These are phyloP conservation scores for Novymonas esmeraldas DNA, from an alignment of 208 protist genomes.

Conservation along the genomic window DNA sequence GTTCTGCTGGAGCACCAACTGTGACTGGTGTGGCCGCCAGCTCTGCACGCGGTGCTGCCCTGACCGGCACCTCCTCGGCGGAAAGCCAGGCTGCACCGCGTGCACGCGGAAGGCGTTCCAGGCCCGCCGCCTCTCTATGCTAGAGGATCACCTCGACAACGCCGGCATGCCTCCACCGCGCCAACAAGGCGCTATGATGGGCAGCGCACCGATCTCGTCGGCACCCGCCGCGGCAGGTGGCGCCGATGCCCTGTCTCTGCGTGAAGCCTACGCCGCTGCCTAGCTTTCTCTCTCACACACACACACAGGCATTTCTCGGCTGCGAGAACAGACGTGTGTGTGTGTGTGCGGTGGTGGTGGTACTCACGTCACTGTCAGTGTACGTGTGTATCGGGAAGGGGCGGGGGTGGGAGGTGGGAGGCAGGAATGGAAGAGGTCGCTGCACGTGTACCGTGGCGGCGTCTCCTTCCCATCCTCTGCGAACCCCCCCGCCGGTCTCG, in stretches of 20 bases:
- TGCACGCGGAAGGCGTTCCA: slow-evolving; percentile 65
- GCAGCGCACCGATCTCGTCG: background rate
- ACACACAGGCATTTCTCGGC: no score
- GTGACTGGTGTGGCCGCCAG: slow-evolving; percentile 80
- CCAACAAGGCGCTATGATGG: background rate
- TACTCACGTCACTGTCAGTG: no score
- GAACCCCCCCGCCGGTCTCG: background rate
- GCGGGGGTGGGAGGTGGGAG: no score
- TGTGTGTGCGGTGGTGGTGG: no score
- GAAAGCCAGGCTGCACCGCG: slow-evolving; percentile 67
- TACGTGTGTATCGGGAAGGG: no score
- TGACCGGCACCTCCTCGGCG: slow-evolving; percentile 56
- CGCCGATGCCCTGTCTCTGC: background rate
- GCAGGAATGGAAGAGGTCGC: no score
- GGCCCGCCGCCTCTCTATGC: slow-evolving; percentile 29
- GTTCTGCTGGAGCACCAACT: slow-evolving; percentile 76
- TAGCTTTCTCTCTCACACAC: no score
- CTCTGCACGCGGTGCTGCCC: slow-evolving; percentile 82
- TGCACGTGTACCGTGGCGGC: no score
- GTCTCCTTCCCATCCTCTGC: no score
- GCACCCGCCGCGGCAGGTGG: background rate
- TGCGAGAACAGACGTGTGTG: no score
- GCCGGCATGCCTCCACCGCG: slow-evolving; percentile 11
- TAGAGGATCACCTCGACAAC: slow-evolving; percentile 23
- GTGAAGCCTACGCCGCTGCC: background rate